Base-by-base conservation (phyloP, 306 rosid species). In the Dalbergia oliveri region DNA sequence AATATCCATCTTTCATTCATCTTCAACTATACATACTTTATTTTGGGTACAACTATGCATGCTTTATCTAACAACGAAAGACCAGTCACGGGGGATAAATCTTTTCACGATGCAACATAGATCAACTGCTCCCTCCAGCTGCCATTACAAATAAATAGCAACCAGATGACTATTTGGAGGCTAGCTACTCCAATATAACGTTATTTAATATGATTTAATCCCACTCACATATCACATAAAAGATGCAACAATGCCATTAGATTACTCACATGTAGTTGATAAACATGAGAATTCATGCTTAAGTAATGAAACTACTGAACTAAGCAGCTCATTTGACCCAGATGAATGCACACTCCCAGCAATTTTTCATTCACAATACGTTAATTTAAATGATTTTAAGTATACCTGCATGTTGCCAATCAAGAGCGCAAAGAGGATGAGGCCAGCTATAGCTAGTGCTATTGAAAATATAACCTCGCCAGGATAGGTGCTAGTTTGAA, bases 401-500 rank as follows among this genome's bases (percentile, higher is more conserved):
- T 62, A 83, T 86, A 95, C 99, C 99, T 95, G 99, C 99, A 95
- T 95, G 86, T 95, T 95, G 76, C 99, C 99, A 80, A 95, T 95
- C 67, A 95, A 89, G 84, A 95, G 99, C 1, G 98, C 99, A 69
- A 95, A 93, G 82, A 95, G 99, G 86, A 95, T 95, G 82, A 95
- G 97, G 57, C 99, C 99, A 31, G 69, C 72, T 79, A 95, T 90
- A 72, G 98, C 99, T 7, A 95, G 90, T 39, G 94, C 88, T 53
- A 95, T 95, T 66, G 99, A 95, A 87, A 95, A 95, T 81, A 95
- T 88, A 81, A 95, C 99, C 86, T 93, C 99, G 66, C 88, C 92
- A 33, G 94, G 93, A 64, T 93, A 93, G 58, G 97, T 93, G 90
- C 99, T 95, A 68, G 98, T 95, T 81, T 84, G 65, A 81, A 95